Percentiles rank a stretch among this genome's conserved stretches.
Conservation (phyloP, 768 basidiomycete species). For the Candolleomyces aberdarensis region DNA sequence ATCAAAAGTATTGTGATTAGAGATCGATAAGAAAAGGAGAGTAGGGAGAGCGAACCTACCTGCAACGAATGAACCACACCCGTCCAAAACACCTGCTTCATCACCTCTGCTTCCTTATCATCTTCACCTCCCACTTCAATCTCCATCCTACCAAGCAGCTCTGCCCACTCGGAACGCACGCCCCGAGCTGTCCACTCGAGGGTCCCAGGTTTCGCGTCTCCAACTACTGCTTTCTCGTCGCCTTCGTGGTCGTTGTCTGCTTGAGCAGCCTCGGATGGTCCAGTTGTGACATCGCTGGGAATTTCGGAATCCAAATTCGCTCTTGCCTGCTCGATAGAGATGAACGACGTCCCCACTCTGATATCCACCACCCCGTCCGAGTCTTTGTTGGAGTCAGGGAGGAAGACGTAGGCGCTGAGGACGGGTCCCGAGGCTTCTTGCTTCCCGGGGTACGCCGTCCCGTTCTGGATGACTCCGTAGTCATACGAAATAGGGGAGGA, state of each 20-base stretch:
- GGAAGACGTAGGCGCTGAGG: conserved; percentile 50
- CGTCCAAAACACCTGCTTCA: conserved; percentile 55
- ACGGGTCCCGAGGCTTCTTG: conserved; percentile 36
- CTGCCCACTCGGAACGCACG: conserved; percentile 53
- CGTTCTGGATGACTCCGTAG: conserved; percentile 49
- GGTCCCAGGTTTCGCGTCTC: conserved; percentile 14
- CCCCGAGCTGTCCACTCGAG: conserved; percentile 49
- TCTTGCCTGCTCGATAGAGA: conserved; percentile 65
- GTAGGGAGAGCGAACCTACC: conserved; percentile 24
- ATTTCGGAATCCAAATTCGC: conserved; percentile 42
- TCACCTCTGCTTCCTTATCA: conserved; percentile 30
- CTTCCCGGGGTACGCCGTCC: conserved; percentile 27
- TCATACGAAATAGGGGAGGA: not conserved
- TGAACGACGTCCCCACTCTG: conserved; percentile 70
- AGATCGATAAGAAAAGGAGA: not conserved
- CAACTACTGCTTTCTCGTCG: too few relatives aligned
- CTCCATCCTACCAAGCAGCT: conserved; percentile 51
- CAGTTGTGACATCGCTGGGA: conserved; percentile 17
- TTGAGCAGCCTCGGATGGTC: too few relatives aligned
- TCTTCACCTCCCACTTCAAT: conserved; percentile 40
- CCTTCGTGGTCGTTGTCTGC: too few relatives aligned
- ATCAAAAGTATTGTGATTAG: conserved; percentile 3
- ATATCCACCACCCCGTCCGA: conserved; percentile 32
- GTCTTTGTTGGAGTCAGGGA: conserved; percentile 25
- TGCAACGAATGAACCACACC: conserved; percentile 62